Evolutionary conservation across 176 grass and related monocot species (phyloP).

Genomic region (Neostapfia colusana): DNA sequence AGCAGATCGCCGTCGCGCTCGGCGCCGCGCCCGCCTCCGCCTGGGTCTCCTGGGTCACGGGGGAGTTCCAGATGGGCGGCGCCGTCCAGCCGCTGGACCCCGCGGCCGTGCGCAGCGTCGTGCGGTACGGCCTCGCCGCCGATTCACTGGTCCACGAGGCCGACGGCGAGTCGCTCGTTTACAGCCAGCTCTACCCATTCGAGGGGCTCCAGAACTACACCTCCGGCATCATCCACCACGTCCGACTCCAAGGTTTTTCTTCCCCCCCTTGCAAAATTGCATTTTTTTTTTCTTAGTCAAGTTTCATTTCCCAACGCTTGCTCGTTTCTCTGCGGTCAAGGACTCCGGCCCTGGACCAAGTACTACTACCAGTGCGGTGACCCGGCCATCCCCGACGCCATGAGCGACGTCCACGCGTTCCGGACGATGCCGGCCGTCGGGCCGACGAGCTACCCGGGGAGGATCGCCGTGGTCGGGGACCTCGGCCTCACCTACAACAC

Average conservation of each 20-base stretch:
- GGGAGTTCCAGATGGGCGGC: slow-evolving; percentile 71
- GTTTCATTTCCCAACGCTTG: background rate
- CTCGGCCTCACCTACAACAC: slow-evolving; percentile 84
- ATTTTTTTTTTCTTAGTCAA: background rate
- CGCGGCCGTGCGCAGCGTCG: slow-evolving; percentile 46
- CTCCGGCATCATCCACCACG: slow-evolving; percentile 94
- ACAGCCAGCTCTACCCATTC: slow-evolving; percentile 89
- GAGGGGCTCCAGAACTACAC: slow-evolving; percentile 81
- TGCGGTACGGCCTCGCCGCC: slow-evolving; percentile 61
- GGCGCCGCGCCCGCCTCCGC: slow-evolving; percentile 58
- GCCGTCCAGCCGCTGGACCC: slow-evolving; percentile 58
- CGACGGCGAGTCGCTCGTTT: slow-evolving; percentile 62
- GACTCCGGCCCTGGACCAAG: slow-evolving; percentile 48
- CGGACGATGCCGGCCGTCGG: slow-evolving; percentile 71
- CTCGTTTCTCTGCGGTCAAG: slow-evolving; percentile 31
- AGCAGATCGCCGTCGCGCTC: slow-evolving; percentile 83
- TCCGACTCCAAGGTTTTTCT: slow-evolving; percentile 56
- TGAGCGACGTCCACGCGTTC: slow-evolving; percentile 65
- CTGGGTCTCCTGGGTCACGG: slow-evolving; percentile 93
- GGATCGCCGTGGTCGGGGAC: slow-evolving; percentile 79
- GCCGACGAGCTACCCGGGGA: slow-evolving; percentile 56
- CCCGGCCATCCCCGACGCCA: slow-evolving; percentile 45
- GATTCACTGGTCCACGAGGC: slow-evolving; percentile 43
- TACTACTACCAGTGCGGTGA: slow-evolving; percentile 85
- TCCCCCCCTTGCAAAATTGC: background rate